phyloP scores from a whole-genome alignment of 2,329 filamentous ascomycete genomes.

The Clarireedia sp. region DNA sequence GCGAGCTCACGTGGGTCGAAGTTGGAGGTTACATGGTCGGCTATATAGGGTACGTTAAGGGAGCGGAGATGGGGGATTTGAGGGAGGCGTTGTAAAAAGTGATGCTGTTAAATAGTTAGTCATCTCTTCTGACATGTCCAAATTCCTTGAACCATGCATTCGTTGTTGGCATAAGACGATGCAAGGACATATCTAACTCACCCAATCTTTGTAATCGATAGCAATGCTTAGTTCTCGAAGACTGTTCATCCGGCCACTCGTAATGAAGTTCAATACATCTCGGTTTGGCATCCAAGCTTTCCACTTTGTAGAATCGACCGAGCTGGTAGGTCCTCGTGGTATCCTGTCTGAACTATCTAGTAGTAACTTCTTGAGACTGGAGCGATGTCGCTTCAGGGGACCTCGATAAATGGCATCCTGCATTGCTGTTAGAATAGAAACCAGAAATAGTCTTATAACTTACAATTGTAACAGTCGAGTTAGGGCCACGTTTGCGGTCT shows the following conservation, averaged over 20 bases:
- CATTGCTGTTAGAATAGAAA: constrained; percentile 5
- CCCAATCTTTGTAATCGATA: constrained; percentile 72
- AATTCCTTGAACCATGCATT: neutral
- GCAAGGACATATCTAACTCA: constrained; percentile 36
- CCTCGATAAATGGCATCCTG: constrained; percentile 61
- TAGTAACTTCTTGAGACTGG: constrained; percentile 64
- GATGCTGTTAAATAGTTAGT: constrained; percentile 47
- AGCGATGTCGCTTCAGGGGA: constrained; percentile 60
- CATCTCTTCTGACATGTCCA: neutral
- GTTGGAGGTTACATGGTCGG: constrained; percentile 48
- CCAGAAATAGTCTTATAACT: constrained; percentile 5
- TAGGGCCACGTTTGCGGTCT: constrained; percentile 45
- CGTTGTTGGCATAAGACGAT: neutral
- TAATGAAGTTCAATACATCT: constrained; percentile 65
- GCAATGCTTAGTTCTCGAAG: constrained; percentile 65
- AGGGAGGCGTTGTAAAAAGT: constrained; percentile 68
- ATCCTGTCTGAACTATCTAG: constrained; percentile 60
- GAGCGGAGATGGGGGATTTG: constrained; percentile 62
- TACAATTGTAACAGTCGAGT: constrained; percentile 50
- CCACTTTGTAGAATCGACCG: constrained; percentile 43
- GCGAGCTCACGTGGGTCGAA: constrained; percentile 62
- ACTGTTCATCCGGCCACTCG: constrained; percentile 65
- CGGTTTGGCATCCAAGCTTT: constrained; percentile 63
- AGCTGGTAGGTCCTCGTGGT: constrained; percentile 30
- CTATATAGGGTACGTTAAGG: constrained; percentile 61